Evolutionary conservation across 2,329 filamentous ascomycete species (phyloP).

Genomic region (Mycosphaerella arachidis): DNA sequence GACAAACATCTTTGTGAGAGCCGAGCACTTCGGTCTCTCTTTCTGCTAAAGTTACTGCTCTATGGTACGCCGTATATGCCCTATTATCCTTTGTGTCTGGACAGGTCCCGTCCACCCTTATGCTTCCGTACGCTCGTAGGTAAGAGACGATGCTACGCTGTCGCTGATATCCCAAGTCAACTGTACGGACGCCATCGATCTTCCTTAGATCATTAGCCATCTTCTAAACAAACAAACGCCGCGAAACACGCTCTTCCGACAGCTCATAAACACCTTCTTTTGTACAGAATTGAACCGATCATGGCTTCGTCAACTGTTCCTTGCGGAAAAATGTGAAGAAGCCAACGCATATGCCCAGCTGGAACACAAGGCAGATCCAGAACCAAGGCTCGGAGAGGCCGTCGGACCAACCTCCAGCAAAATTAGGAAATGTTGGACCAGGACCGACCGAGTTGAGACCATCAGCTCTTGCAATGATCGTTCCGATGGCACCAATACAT

Average conservation of each 20-base stretch:
- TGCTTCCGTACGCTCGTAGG: background rate
- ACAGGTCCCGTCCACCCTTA: background rate
- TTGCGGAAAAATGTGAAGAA: slow-evolving; percentile 56
- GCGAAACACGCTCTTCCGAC: slow-evolving; percentile 3
- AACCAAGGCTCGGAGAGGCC: slow-evolving; percentile 53
- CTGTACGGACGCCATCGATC: slow-evolving; percentile 11
- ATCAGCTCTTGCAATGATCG: slow-evolving; percentile 57
- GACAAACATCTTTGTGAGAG: slow-evolving; percentile 5
- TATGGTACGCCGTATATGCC: slow-evolving; percentile 10
- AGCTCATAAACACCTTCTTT: background rate
- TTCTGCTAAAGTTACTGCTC: slow-evolving; percentile 12
- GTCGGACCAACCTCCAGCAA: slow-evolving; percentile 46
- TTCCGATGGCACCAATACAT: slow-evolving; percentile 57
- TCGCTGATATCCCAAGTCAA: slow-evolving; percentile 1
- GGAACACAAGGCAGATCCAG: slow-evolving; percentile 56
- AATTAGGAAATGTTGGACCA: slow-evolving; percentile 59
- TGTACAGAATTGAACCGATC: slow-evolving; percentile 15
- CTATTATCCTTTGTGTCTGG: slow-evolving; percentile 2
- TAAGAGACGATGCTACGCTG: slow-evolving; percentile 1
- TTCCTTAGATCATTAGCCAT: slow-evolving; percentile 17
- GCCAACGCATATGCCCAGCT: slow-evolving; percentile 56
- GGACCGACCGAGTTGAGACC: slow-evolving; percentile 60
- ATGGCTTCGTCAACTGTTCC: slow-evolving; percentile 55
- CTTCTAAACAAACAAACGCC: slow-evolving; percentile 1
- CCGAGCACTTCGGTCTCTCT: slow-evolving; percentile 23